Conservation (phyloP, 1,284 basidiomycete genomes). For the Ceratobasidium sp. region DNA sequence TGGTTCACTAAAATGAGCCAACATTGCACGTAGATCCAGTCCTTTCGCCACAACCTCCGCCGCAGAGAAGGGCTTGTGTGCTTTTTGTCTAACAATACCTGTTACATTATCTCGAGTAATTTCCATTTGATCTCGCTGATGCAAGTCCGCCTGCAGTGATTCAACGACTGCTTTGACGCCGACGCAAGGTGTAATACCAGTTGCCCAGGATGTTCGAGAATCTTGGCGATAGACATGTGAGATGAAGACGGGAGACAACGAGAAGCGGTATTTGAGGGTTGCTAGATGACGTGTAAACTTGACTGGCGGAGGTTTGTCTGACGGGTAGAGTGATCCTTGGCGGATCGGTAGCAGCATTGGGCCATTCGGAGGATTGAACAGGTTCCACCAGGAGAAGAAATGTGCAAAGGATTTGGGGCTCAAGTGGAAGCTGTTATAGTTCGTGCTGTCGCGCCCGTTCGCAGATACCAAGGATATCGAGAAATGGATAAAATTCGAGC, state of each 20-base stretch:
- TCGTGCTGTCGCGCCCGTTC: conserved; percentile 46
- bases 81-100: conserved; percentile 61
- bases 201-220: conserved; percentile 74
- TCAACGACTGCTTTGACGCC: conserved; percentile 85
- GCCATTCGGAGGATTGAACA: conserved; percentile 70
- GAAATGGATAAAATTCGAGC: conserved; percentile 94
- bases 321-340: conserved; percentile 82
- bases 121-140: conserved; percentile 88
- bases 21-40: conserved; percentile 79
- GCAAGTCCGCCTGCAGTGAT: conserved; percentile 87
- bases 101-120: conserved; percentile 55
- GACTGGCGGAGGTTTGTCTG: conserved; percentile 74
- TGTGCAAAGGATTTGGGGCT: conserved; percentile 87
- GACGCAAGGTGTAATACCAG: conserved; percentile 80
- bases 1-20: conserved; percentile 79
- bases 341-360: conserved; percentile 85
- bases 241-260: conserved; percentile 80
- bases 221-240: conserved; percentile 90
- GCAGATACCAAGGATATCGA: conserved; percentile 86
- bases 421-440: conserved; percentile 82
- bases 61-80: conserved; percentile 92
- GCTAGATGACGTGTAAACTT: conserved; percentile 91
- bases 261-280: conserved; percentile 92
- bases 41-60: conserved; percentile 84
- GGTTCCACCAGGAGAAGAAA: conserved; percentile 91